These are phyloP conservation scores for Aspergillus ochraceus DNA, from an alignment of 2,329 filamentous ascomycete species.

Conservation along the genomic window DNA sequence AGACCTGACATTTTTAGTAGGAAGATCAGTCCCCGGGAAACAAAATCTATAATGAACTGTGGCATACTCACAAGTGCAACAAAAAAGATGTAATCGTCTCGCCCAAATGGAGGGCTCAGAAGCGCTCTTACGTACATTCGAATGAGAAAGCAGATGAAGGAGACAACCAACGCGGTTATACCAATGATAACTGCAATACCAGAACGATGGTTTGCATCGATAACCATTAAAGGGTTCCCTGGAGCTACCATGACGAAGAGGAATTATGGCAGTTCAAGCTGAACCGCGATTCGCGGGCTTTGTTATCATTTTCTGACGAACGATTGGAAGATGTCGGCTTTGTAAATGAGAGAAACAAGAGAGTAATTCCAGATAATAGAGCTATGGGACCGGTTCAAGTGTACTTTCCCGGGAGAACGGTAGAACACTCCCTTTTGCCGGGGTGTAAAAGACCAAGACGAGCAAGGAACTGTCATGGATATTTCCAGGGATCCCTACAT, in stretches of 20 bases:
- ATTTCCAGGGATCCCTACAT: too few species aligned
- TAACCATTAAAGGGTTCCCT: conserved; percentile 3
- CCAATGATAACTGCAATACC: conserved; percentile 1
- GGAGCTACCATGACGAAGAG: neutral
- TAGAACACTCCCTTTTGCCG: too few species aligned
- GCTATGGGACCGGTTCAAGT: too few species aligned
- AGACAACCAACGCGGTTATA: neutral
- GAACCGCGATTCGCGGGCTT: too few species aligned
- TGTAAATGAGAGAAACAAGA: too few species aligned
- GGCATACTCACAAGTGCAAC: neutral
- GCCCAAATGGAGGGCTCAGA: conserved; percentile 2
- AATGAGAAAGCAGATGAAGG: conserved; percentile 2
- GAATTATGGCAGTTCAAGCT: neutral
- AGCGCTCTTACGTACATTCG: conserved; percentile 3
- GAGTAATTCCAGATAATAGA: too few species aligned
- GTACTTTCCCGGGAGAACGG: too few species aligned
- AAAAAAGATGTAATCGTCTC: neutral
- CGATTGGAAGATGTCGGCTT: too few species aligned
- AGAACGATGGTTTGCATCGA: neutral
- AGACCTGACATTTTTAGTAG: neutral
- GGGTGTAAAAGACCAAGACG: too few species aligned
- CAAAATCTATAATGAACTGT: neutral
- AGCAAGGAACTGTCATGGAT: too few species aligned
- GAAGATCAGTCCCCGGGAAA: neutral
- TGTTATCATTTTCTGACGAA: too few species aligned